These are phyloP conservation scores for Apiospora marii DNA, from an alignment of 2,329 filamentous ascomycete species.

Conservation along the genomic window DNA sequence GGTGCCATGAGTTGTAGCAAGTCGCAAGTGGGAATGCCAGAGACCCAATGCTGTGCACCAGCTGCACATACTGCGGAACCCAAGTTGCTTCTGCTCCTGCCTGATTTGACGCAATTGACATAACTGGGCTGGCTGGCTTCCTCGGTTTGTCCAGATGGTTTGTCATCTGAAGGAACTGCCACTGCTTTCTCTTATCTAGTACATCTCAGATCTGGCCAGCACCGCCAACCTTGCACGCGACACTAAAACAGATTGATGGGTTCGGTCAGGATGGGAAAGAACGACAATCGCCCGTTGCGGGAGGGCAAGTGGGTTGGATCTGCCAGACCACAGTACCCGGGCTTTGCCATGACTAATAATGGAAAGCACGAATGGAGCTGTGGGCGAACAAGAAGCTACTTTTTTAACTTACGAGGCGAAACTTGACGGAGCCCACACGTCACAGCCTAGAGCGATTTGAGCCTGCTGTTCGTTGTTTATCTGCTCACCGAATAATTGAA, in stretches of 20 bases:
- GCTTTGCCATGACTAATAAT: constrained; percentile 17
- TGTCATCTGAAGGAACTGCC: not conserved
- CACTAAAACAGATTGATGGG: not conserved
- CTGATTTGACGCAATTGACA: not conserved
- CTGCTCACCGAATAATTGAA: constrained; percentile 21
- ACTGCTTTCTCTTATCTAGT: not conserved
- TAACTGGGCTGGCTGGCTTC: not conserved
- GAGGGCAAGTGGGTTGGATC: constrained; percentile 21
- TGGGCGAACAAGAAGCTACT: constrained; percentile 12
- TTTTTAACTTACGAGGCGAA: constrained; percentile 14
- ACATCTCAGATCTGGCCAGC: not conserved
- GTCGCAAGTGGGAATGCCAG: constrained; percentile 10
- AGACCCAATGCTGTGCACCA: not conserved
- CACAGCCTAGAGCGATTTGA: constrained; percentile 10
- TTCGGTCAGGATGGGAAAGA: constrained; percentile 8
- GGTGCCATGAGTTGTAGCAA: constrained; percentile 11
- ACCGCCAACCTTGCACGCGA: constrained; percentile 2
- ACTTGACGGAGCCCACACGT: constrained; percentile 18
- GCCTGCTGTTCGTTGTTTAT: constrained; percentile 11
- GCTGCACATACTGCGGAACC: not conserved
- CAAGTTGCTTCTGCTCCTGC: constrained; percentile 6
- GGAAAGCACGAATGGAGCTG: constrained; percentile 20
- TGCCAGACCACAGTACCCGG: not conserved
- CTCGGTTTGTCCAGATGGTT: not conserved
- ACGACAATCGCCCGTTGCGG: constrained; percentile 4